Evolutionary conservation across 768 basidiomycete genomes (phyloP), one percentile per base, ranked within the genome.

Genomic region (Amanita rubescens): DNA sequence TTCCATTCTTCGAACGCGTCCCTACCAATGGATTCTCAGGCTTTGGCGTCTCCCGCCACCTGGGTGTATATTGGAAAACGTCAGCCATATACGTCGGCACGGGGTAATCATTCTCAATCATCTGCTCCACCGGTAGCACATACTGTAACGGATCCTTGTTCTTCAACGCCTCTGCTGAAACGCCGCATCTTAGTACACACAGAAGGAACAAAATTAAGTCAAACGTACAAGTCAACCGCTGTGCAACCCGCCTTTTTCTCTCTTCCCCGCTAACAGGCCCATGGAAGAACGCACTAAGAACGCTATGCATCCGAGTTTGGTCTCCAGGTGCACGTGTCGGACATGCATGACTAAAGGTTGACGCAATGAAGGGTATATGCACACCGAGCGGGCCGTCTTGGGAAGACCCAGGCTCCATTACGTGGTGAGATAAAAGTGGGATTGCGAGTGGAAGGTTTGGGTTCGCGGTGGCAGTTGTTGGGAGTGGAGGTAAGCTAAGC

Each of bases 241-340:
- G 60, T n/a, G 65, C 64, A 44, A 68, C 75, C 66, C 90, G 75
- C 60, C 78, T 75, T 59, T 83, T 85, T 72, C 87, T 88, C 68
- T 95, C 93, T 51, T 87, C 84, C 0, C 79, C 77, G 3, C 82
- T 88, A 9, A 96, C 73, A 2, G 92, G 93, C 0, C 80, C 77
- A 45, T 84, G 85, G 67, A 97, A 87, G 63, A 98, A 90, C 0
- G 83, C 70, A 59, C 85, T 83, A 20, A 95, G 75, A 37, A 92
- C 85, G 24, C 87, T 90, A 62, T 93, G 87, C 84, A 98, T 86
- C 39, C 84, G 76, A 33, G 78, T 84, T 50, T 78, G 76, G 59
- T 97, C 95, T 0, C 95, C 96, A 0, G 94, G 94, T 0, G 94
- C 94, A 17, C 87, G 82, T 0, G 94, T 94, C 0, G 94, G 95